phyloP scores from a whole-genome alignment of 176 grass and related monocot species.

The Phyllostachys edulis region DNA sequence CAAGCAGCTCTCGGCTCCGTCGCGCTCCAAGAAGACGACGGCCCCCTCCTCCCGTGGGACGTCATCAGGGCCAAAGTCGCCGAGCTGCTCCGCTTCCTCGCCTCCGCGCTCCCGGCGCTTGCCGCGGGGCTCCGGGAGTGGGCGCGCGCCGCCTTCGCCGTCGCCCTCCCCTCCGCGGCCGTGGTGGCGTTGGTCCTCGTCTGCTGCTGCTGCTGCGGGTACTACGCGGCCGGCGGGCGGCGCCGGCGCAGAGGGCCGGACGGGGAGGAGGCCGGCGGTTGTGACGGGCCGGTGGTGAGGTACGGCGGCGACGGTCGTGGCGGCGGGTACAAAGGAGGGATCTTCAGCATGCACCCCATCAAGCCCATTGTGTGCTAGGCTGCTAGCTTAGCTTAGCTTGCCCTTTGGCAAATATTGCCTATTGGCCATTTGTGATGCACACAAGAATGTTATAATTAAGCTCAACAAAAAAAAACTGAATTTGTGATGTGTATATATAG shows the following conservation, averaged over 20 bases:
- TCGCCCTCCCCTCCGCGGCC: background rate
- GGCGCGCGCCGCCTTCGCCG: background rate
- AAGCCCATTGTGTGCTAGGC: constrained; percentile 26
- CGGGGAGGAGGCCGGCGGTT: constrained; percentile 26
- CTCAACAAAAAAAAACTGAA: background rate
- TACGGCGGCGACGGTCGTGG: background rate
- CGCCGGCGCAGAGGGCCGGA: constrained; percentile 16
- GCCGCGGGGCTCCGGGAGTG: background rate
- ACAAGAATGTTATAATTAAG: too few species aligned
- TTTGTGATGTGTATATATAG: background rate
- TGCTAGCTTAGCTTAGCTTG: background rate
- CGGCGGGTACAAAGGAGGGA: constrained; percentile 18
- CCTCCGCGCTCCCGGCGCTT: background rate
- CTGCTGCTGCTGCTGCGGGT: constrained; percentile 12
- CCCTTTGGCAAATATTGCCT: too few species aligned
- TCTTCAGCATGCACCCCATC: constrained; percentile 40
- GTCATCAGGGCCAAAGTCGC: background rate
- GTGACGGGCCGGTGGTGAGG: constrained; percentile 29
- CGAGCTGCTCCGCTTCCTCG: constrained; percentile 21
- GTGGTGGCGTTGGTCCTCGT: background rate
- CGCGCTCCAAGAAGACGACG: background rate
- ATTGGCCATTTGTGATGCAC: too few species aligned
- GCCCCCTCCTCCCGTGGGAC: background rate
- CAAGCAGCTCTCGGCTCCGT: background rate
- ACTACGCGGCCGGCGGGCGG: background rate